Base-by-base conservation (phyloP, 139 green algal species). In the Microglena sp. region DNA sequence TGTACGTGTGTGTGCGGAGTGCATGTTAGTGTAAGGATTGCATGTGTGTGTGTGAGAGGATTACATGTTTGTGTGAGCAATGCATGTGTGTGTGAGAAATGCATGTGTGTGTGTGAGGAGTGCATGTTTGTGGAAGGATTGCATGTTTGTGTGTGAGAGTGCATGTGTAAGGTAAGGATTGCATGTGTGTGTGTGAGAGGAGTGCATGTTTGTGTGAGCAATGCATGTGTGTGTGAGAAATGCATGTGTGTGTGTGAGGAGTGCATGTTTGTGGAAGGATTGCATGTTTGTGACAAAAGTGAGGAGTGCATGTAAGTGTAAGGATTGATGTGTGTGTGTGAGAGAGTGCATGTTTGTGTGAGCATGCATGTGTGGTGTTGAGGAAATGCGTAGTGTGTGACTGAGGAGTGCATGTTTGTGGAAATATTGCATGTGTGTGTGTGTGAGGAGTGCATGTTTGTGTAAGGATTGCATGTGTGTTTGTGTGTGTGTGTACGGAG, bases 381-480 rank as follows among this genome's bases (percentile, higher is more conserved):
- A n/a, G n/a, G n/a, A n/a, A n/a, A n/a, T n/a, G n/a, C n/a, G n/a
- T n/a, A n/a, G 40, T 50, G 40, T 50, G 40, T 50, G 40, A 24
- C 15, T 50, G 40, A 50, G 40, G 40, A 18, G 40, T 50, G n/a
- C n/a, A n/a, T n/a, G n/a, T n/a, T 69, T 62, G 22, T 78, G 68
- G 2, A 73, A 29, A 18, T 83, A 76, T 84, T 7, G 18, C 56
- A 28, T 64, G 56, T 27, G 40, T 50, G 50, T 26, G 15, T 59
- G 50, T 59, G 50, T 59, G 50, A 11, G 15, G 50, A 11, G 15
- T 26, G 22, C 50, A 27, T 59, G 50, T 26, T n/a, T n/a, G n/a
- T n/a, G n/a, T n/a, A n/a, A n/a, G n/a, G n/a, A n/a, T n/a, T n/a
- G 40, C 18, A 18, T 50, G 40, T 50, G 40, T 50, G 40, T 50